phyloP scores from a whole-genome alignment of 257 asterid species.

The Nicotiana paniculata region DNA sequence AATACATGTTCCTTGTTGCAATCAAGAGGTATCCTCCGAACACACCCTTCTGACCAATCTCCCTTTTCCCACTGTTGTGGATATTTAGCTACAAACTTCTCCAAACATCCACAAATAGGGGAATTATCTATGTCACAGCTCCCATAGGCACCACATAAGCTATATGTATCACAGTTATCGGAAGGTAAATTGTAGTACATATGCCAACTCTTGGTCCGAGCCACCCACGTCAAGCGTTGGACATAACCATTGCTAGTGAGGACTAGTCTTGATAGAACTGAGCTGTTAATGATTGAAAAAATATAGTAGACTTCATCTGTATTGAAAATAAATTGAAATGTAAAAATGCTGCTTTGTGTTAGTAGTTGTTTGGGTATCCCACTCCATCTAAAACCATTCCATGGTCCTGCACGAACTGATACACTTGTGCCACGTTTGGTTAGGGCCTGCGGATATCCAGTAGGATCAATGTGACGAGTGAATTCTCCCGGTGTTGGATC shows the following conservation, averaged over 20 bases:
- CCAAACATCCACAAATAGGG: slow-evolving; percentile 18
- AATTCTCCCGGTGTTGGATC: background rate
- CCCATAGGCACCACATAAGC: background rate
- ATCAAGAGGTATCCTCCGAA: slow-evolving; percentile 11
- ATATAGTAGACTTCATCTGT: background rate
- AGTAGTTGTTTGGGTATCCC: background rate
- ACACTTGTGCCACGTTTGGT: background rate
- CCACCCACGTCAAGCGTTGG: background rate
- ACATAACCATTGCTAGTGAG: background rate
- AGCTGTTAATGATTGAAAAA: background rate
- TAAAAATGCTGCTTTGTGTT: background rate
- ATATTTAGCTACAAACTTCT: slow-evolving; percentile 12
- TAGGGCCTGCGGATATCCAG: slow-evolving; percentile 8
- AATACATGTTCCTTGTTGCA: background rate
- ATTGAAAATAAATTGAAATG: background rate
- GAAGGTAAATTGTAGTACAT: background rate
- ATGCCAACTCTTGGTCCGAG: background rate
- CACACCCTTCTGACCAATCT: slow-evolving; percentile 27
- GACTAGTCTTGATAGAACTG: background rate
- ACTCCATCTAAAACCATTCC: slow-evolving; percentile 10
- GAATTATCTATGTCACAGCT: background rate
- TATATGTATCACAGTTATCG: background rate
- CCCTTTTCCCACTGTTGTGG: slow-evolving; percentile 4
- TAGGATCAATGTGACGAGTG: slow-evolving; percentile 12
- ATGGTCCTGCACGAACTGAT: background rate